Conservation (phyloP, 2,329 filamentous ascomycete species). For the Claviceps sp. region DNA sequence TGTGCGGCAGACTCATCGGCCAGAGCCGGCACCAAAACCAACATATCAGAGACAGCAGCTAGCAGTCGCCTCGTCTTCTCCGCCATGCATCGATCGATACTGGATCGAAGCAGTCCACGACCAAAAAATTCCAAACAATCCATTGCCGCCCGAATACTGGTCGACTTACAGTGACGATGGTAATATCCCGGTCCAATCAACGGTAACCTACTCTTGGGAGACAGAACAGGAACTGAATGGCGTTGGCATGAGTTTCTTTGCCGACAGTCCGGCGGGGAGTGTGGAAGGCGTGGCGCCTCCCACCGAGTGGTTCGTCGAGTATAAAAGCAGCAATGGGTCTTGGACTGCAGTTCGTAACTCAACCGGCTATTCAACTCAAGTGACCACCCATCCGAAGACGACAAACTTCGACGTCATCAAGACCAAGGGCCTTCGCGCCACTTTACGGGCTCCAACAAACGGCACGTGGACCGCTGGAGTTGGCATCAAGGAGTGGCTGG, state of each 20-base stretch:
- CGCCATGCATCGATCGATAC: not conserved
- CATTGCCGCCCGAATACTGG: constrained; percentile 1
- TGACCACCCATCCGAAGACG: not conserved
- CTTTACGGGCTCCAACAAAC: not conserved
- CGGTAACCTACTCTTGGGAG: not conserved
- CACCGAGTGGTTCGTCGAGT: not conserved
- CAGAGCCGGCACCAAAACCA: not conserved
- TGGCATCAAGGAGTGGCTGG: not conserved
- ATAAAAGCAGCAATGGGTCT: not conserved
- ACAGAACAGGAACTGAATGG: not conserved
- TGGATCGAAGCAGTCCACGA: constrained; percentile 1
- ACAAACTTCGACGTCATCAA: not conserved
- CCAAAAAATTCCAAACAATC: not conserved
- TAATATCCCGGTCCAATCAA: not conserved
- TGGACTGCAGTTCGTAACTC: not conserved
- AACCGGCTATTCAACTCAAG: not conserved
- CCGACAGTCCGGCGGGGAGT: not conserved
- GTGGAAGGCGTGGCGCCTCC: not conserved
- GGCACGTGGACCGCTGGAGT: not conserved
- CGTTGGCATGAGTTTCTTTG: not conserved
- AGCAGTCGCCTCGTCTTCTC: not conserved
- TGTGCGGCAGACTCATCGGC: not conserved
- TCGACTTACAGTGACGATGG: not conserved
- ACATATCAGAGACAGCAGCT: not conserved
- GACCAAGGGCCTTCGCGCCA: not conserved